Percentiles rank a stretch among this genome's conserved stretches.
Conservation (phyloP, 495 filamentous ascomycete genomes). For the Xylaria longipes region DNA sequence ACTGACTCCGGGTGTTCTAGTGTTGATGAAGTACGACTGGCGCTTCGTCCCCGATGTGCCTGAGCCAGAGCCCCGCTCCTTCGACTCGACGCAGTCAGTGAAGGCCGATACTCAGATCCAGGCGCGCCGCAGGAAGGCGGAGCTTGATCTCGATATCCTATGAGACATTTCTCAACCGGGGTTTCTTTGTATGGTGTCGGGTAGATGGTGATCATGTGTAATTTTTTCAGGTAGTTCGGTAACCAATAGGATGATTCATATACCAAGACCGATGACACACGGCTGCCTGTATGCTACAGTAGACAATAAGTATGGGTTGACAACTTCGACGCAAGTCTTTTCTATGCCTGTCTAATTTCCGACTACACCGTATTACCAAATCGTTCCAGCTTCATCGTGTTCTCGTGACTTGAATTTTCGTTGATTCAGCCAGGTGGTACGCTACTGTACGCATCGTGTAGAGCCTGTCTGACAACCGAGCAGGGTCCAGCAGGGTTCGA, state of each 20-base stretch:
- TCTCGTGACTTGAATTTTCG: slow-evolving; percentile 4
- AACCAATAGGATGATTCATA: background rate
- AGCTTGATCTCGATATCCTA: slow-evolving; percentile 36
- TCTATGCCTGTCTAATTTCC: background rate
- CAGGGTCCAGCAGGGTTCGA: background rate
- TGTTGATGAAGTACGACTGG: slow-evolving; percentile 57
- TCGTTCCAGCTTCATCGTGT: background rate
- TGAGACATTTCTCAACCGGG: background rate
- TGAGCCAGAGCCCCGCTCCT: slow-evolving; percentile 35
- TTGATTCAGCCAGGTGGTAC: slow-evolving; percentile 1
- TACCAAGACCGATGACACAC: background rate
- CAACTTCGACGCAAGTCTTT: background rate
- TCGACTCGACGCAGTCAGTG: slow-evolving; percentile 31
- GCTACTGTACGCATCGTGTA: slow-evolving; percentile 4
- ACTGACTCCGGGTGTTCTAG: no score
- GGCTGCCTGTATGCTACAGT: background rate
- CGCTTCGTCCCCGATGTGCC: slow-evolving; percentile 42
- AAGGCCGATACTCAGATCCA: slow-evolving; percentile 36
- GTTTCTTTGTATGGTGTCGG: background rate
- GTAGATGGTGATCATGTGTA: background rate
- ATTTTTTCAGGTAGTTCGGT: background rate
- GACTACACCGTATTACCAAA: background rate
- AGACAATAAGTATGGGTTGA: background rate
- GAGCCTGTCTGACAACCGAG: background rate
- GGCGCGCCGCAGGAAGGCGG: slow-evolving; percentile 36